Conservation (phyloP, 805 yeast genomes). For the Yarrowia sp. region DNA sequence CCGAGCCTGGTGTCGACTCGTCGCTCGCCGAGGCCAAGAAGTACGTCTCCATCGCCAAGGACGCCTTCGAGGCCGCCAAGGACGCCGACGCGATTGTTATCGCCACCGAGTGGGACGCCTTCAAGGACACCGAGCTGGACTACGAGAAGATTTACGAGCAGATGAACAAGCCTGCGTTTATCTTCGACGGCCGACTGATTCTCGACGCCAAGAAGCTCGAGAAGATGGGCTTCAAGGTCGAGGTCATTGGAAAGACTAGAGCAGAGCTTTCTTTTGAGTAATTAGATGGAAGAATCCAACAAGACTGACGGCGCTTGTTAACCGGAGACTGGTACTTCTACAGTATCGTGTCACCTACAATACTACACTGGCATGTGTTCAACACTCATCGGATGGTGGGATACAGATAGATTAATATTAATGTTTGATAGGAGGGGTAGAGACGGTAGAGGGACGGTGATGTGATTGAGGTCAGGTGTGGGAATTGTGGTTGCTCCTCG, state of each 20-base stretch:
- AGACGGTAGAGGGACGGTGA: background rate
- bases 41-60: conserved; percentile 40
- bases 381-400: background rate
- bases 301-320: too few relatives aligned
- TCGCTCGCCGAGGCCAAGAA: conserved; percentile 43
- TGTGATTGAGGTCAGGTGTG: background rate
- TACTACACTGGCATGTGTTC: background rate
- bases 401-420: conserved; percentile 21
- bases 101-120: conserved; percentile 49
- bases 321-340: too few relatives aligned
- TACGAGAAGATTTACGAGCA: conserved; percentile 45
- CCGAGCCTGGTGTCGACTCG: conserved; percentile 32
- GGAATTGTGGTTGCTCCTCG: too few relatives aligned
- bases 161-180: conserved; percentile 48
- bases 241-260: conserved; percentile 44
- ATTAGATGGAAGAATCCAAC: too few relatives aligned
- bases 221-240: conserved; percentile 47
- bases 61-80: conserved; percentile 47
- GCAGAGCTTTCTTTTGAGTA: conserved; percentile 35
- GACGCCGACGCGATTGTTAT: conserved; percentile 47
- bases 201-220: conserved; percentile 45
- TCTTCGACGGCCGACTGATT: conserved; percentile 47
- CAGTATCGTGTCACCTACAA: too few relatives aligned
- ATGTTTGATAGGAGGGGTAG: background rate
- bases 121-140: conserved; percentile 46